Conservation (phyloP, 306 rosid genomes). For the Psophocarpus tetragonolobus region DNA sequence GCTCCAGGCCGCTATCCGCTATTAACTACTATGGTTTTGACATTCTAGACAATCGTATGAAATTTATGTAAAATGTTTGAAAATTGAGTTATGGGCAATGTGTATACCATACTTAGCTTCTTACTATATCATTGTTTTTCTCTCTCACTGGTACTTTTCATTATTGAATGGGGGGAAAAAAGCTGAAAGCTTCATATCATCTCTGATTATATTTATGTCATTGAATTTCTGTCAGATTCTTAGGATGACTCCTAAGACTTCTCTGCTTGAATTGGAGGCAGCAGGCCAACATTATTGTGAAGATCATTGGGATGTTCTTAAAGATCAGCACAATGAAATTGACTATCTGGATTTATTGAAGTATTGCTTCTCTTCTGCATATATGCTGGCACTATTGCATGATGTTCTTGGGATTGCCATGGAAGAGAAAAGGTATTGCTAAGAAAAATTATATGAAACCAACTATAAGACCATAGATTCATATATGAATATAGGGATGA, state of each 20-base stretch:
- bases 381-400: conserved; percentile 49
- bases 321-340: conserved; percentile 35
- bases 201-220: background rate
- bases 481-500: background rate
- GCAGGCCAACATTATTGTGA: conserved; percentile 53
- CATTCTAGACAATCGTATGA: background rate
- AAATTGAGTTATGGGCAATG: background rate
- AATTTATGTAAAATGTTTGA: background rate
- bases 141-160: background rate
- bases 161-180: background rate
- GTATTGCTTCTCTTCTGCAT: conserved; percentile 62
- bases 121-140: background rate
- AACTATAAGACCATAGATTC: background rate
- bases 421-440: conserved; percentile 51
- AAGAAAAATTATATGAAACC: background rate
- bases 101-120: background rate
- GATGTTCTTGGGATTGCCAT: conserved; percentile 48
- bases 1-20: too few relatives aligned
- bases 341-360: conserved; percentile 47
- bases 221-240: conserved; percentile 40
- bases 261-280: conserved; percentile 48
- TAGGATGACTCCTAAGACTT: conserved; percentile 47
- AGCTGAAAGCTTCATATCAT: background rate
- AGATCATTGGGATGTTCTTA: conserved; percentile 52
- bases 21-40: too few relatives aligned